phyloP scores from a whole-genome alignment of 2,329 filamentous ascomycete species.

The Fusarium marasasianum region DNA sequence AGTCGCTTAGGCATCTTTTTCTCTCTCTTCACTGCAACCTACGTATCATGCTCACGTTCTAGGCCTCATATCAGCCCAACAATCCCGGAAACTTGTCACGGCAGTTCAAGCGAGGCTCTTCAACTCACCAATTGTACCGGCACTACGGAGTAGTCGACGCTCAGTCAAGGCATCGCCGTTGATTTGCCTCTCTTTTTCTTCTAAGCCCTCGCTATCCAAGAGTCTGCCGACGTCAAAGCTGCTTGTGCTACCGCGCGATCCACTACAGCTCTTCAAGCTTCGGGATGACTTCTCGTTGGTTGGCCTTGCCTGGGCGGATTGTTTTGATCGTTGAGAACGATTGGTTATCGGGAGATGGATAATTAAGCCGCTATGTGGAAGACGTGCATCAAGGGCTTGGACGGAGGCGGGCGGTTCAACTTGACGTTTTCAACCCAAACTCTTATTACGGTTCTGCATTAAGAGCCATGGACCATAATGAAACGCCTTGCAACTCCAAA shows the following conservation, averaged over 20 bases:
- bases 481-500: constrained; percentile 2
- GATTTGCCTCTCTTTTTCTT: not conserved
- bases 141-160: not conserved
- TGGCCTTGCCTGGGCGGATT: not conserved
- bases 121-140: not conserved
- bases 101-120: constrained; percentile 18
- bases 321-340: not conserved
- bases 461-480: not conserved
- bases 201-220: not conserved
- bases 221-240: not conserved
- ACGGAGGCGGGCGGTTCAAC: constrained; percentile 19
- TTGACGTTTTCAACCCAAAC: constrained; percentile 6
- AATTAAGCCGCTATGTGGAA: constrained; percentile 36
- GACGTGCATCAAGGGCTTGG: constrained; percentile 19
- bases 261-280: constrained; percentile 19
- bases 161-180: not conserved
- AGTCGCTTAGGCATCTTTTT: constrained; percentile 21
- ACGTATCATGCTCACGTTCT: constrained; percentile 17
- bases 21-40: not conserved
- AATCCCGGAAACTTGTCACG: constrained; percentile 10
- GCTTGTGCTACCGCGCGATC: constrained; percentile 3
- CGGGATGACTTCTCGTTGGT: constrained; percentile 16
- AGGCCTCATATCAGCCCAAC: constrained; percentile 15
- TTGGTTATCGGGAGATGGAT: constrained; percentile 5
- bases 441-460: not conserved